These are phyloP conservation scores for Nemania abortiva DNA, from an alignment of 2,329 filamentous ascomycete genomes.

Conservation along the genomic window DNA sequence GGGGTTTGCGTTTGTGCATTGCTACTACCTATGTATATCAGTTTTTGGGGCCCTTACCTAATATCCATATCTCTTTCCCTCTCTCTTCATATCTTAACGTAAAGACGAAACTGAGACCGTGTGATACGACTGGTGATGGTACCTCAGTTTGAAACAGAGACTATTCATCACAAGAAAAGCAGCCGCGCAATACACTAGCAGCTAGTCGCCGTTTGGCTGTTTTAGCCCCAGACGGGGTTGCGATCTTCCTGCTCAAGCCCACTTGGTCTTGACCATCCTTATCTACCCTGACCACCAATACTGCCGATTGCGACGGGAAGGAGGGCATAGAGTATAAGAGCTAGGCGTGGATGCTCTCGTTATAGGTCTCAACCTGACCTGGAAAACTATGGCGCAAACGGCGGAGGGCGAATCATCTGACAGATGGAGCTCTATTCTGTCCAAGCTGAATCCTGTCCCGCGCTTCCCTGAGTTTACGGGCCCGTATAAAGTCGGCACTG, in stretches of 20 bases:
- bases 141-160: background rate
- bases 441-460: conserved; percentile 75
- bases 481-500: conserved; percentile 80
- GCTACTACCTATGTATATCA: background rate
- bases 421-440: conserved; percentile 62
- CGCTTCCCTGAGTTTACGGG: conserved; percentile 81
- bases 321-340: background rate
- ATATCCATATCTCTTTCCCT: background rate
- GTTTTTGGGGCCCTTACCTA: background rate
- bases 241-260: background rate
- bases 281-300: background rate
- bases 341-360: background rate
- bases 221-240: background rate
- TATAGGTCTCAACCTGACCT: background rate
- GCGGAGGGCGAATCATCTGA: conserved; percentile 42
- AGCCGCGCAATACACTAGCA: background rate
- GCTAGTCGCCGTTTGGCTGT: background rate
- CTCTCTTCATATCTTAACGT: background rate
- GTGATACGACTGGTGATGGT: background rate
- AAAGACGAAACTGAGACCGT: background rate
- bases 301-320: background rate
- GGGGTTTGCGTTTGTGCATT: background rate
- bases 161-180: background rate
- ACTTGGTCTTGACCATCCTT: background rate
- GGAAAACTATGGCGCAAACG: conserved; percentile 41